Conservation (phyloP, 106 monocot species). For the Dendrobium officinale region DNA sequence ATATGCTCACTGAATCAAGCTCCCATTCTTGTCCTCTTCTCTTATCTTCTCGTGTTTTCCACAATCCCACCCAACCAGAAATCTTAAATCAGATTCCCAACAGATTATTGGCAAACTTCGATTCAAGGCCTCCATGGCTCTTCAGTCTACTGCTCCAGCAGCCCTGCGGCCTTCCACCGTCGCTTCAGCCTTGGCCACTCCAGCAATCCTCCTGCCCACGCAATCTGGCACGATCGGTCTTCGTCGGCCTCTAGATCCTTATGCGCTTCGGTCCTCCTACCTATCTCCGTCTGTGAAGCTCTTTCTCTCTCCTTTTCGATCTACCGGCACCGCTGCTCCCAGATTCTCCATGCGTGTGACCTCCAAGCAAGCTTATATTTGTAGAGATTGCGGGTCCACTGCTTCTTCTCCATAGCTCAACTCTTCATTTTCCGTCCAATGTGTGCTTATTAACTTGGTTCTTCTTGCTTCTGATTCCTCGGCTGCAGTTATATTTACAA, state of each 20-base stretch:
- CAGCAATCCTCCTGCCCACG: neutral
- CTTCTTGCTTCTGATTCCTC: neutral
- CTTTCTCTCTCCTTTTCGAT: slow-evolving; percentile 20
- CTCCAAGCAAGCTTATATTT: slow-evolving; percentile 85
- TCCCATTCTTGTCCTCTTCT: neutral
- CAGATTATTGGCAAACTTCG: neutral
- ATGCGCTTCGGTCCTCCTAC: slow-evolving; percentile 59
- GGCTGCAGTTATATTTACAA: slow-evolving; percentile 82
- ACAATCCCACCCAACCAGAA: neutral
- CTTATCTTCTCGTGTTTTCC: neutral
- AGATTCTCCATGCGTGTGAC: slow-evolving; percentile 64
- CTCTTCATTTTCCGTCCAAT: neutral
- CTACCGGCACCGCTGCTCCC: slow-evolving; percentile 14
- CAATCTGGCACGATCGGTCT: slow-evolving; percentile 16
- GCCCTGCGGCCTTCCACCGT: slow-evolving; percentile 19
- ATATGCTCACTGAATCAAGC: neutral
- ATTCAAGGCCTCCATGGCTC: slow-evolving; percentile 48
- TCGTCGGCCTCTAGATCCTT: slow-evolving; percentile 18
- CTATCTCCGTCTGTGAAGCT: slow-evolving; percentile 54
- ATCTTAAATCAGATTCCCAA: too few relatives aligned
- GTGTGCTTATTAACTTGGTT: neutral
- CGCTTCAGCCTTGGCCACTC: neutral
- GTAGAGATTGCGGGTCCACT: slow-evolving; percentile 82
- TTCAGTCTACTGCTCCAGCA: slow-evolving; percentile 30
- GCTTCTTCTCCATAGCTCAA: neutral